Percentiles rank a stretch among this genome's conserved stretches.
Evolutionary conservation across 2,329 filamentous ascomycete species (phyloP).

Genomic region (Cercospora zeina): DNA sequence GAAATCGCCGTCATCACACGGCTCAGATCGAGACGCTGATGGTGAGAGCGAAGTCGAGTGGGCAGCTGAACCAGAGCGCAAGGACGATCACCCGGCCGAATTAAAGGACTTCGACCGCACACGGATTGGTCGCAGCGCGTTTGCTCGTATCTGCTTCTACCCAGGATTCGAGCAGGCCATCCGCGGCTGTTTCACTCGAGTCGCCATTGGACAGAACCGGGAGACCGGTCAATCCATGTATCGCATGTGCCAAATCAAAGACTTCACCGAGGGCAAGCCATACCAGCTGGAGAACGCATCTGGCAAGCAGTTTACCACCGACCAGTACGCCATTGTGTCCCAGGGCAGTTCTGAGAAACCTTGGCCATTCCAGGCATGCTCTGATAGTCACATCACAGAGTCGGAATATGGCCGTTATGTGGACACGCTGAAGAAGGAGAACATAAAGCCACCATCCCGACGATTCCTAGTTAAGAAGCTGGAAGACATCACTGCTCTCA

Average conservation of each 20-base stretch:
- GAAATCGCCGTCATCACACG: conserved; percentile 45
- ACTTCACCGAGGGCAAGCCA: conserved; percentile 73
- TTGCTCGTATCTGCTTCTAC: conserved; percentile 89
- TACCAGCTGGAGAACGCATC: conserved; percentile 77
- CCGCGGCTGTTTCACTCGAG: conserved; percentile 78
- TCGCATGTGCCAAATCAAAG: conserved; percentile 85
- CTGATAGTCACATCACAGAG: conserved; percentile 77
- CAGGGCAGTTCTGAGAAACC: conserved; percentile 81
- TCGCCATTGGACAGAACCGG: conserved; percentile 76
- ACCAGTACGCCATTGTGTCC: conserved; percentile 78
- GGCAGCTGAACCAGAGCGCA: conserved; percentile 57
- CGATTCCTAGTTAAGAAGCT: conserved; percentile 69
- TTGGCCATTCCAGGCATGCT: conserved; percentile 89
- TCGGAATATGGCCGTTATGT: conserved; percentile 80
- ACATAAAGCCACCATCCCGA: conserved; percentile 71
- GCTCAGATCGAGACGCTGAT: conserved; percentile 59
- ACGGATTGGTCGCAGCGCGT: conserved; percentile 79
- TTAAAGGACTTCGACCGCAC: conserved; percentile 82
- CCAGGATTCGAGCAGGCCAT: conserved; percentile 83
- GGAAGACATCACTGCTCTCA: conserved; percentile 74
- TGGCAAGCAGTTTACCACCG: conserved; percentile 76
- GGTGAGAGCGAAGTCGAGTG: conserved; percentile 80
- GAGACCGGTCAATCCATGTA: conserved; percentile 72
- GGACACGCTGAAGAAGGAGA: conserved; percentile 70
- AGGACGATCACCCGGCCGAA: conserved; percentile 66